Conservation (phyloP, 1,284 basidiomycete genomes). For the Clitocybe nebularis region DNA sequence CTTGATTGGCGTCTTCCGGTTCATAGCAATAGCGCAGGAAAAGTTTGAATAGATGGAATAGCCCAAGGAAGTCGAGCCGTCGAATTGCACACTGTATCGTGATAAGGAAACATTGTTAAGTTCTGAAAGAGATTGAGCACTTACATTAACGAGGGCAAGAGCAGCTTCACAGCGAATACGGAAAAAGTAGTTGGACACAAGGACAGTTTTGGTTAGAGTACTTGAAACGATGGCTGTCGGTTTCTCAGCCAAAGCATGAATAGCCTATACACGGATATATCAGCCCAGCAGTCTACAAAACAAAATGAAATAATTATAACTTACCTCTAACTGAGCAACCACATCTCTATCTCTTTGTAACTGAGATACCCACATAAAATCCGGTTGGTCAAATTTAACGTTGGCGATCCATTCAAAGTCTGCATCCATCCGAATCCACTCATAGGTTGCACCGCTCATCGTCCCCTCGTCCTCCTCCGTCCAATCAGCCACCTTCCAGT, state of each 20-base stretch:
- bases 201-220: conserved; percentile 87
- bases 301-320: conserved; percentile 22
- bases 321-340: conserved; percentile 93
- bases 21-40: conserved; percentile 94
- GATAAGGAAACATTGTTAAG: conserved; percentile 4
- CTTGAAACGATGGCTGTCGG: conserved; percentile 90
- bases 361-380: conserved; percentile 99
- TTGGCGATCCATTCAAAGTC: conserved; percentile 98
- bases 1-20: conserved; percentile 71
- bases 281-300: too few species aligned
- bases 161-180: conserved; percentile 97
- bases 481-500: conserved; percentile 98
- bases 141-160: conserved; percentile 77
- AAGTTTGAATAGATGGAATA: conserved; percentile 95
- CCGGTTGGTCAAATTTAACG: conserved; percentile 92
- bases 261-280: too few species aligned
- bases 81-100: conserved; percentile 74
- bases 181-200: conserved; percentile 96
- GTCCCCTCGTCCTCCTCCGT: conserved; percentile 92
- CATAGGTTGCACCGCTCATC: conserved; percentile 95
- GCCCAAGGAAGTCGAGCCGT: conserved; percentile 79
- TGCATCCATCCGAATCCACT: conserved; percentile 99
- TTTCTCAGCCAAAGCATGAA: conserved; percentile 77
- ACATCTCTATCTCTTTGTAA: conserved; percentile 96
- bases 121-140: conserved; percentile 26